A percentile compares a stretch with the other conserved stretches of the same genome.
Conservation (phyloP, 192 early-diverging fungal species). For the Backusella sp. region DNA sequence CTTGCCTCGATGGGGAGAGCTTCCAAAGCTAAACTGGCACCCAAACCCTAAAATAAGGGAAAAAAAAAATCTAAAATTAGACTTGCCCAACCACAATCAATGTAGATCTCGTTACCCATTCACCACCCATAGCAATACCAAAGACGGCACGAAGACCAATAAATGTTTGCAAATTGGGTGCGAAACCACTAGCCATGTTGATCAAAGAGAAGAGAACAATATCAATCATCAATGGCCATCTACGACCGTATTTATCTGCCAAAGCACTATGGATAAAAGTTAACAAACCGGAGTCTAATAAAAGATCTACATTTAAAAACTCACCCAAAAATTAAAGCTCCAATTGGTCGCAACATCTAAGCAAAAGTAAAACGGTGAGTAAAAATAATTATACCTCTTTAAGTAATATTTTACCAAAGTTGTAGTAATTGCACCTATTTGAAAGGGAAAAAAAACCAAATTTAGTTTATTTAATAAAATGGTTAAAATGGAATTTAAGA, state of each 20-base stretch:
- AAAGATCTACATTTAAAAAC: background rate
- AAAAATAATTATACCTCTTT: background rate
- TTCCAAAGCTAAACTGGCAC: constrained; percentile 73
- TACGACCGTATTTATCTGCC: constrained; percentile 67
- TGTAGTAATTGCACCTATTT: constrained; percentile 56
- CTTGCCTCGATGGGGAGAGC: constrained; percentile 61
- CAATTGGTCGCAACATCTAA: constrained; percentile 65
- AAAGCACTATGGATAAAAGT: constrained; percentile 37
- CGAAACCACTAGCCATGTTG: constrained; percentile 66
- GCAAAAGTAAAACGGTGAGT: background rate
- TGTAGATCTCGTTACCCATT: constrained; percentile 25
- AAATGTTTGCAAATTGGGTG: constrained; percentile 59
- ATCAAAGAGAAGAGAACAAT: constrained; percentile 59
- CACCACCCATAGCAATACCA: constrained; percentile 64
- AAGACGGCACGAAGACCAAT: constrained; percentile 58
- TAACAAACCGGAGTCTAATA: background rate
- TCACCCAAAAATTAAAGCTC: constrained; percentile 65
- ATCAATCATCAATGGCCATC: constrained; percentile 67
- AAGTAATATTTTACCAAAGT: constrained; percentile 42
- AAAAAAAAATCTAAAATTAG: constrained; percentile 12
- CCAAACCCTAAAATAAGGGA: constrained; percentile 62
- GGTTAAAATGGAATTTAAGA: background rate
- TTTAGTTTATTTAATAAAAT: background rate
- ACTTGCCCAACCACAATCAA: background rate
- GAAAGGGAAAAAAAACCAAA: background rate